A percentile compares a stretch with the other conserved stretches of the same genome.
Evolutionary conservation across 305 asterid genomes (phyloP).

Genomic region (Fraxinus sp.): DNA sequence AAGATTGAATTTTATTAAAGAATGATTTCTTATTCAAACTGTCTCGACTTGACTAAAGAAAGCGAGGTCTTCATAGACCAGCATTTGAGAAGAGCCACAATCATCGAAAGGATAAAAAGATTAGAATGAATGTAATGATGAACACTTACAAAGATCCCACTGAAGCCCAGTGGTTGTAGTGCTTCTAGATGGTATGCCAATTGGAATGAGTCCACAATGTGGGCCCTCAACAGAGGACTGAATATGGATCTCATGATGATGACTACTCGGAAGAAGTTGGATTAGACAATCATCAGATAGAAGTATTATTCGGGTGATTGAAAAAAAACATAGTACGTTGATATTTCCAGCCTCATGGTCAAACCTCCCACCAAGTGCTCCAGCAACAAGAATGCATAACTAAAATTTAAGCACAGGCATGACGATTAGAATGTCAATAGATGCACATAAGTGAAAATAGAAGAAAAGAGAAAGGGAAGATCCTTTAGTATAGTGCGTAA

Average conservation of each 20-base stretch:
- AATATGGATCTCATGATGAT: conserved; percentile 66
- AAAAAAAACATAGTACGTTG: conserved; percentile 66
- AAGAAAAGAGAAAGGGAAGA: not conserved
- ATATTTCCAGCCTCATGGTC: conserved; percentile 92
- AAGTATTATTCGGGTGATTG: conserved; percentile 58
- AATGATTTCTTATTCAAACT: not conserved
- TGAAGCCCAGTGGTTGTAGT: conserved; percentile 78
- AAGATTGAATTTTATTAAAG: not conserved
- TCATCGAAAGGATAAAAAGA: not conserved
- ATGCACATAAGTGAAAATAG: not conserved
- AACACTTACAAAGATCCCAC: conserved; percentile 81
- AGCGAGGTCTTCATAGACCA: not conserved
- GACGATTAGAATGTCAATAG: conserved; percentile 4
- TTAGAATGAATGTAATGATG: not conserved
- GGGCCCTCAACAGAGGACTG: conserved; percentile 67
- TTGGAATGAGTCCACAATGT: conserved; percentile 87
- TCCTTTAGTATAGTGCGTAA: not conserved
- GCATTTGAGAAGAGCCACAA: not conserved
- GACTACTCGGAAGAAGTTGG: conserved; percentile 71
- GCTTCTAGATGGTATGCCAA: conserved; percentile 56
- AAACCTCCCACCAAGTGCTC: conserved; percentile 97
- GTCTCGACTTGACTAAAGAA: not conserved
- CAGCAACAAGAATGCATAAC: conserved; percentile 81
- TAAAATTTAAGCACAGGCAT: conserved; percentile 30
- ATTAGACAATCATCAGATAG: conserved; percentile 85